These are phyloP conservation scores for Funneliformis geosporum DNA, from an alignment of 192 early-diverging fungal genomes.

Conservation along the genomic window DNA sequence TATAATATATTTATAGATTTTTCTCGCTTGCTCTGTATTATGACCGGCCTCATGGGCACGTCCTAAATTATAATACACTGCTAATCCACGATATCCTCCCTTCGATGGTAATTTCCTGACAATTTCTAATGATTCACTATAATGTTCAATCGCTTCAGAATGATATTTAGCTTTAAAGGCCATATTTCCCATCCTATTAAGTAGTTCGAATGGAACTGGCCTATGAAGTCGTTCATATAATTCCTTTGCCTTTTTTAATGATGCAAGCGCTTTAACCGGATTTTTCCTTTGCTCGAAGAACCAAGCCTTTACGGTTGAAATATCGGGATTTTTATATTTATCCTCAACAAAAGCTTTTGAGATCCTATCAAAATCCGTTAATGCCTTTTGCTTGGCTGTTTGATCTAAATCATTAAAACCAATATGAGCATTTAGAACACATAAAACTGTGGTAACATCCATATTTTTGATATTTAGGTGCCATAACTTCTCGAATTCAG, in stretches of 20 bases:
- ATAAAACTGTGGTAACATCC: background rate
- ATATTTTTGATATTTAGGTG: background rate
- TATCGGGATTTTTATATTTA: conserved; percentile 10
- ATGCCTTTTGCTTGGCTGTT: background rate
- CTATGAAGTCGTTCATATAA: background rate
- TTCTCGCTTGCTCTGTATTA: background rate
- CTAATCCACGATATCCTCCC: background rate
- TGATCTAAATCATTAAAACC: background rate
- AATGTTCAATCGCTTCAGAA: background rate
- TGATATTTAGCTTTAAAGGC: conserved; percentile 1
- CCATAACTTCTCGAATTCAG: background rate
- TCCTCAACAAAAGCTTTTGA: background rate
- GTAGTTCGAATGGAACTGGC: background rate
- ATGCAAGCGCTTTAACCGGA: background rate
- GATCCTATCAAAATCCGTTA: conserved; percentile 2
- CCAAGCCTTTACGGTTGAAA: background rate
- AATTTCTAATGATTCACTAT: background rate
- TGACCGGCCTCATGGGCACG: background rate
- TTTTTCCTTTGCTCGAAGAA: background rate
- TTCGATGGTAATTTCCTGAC: background rate
- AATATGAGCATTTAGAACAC: background rate
- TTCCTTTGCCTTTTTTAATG: conserved; percentile 1
- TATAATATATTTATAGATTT: background rate
- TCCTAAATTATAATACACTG: background rate
- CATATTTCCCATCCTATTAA: conserved; percentile 4